Conservation (phyloP, 768 basidiomycete species). For the Amanita brunnescens region DNA sequence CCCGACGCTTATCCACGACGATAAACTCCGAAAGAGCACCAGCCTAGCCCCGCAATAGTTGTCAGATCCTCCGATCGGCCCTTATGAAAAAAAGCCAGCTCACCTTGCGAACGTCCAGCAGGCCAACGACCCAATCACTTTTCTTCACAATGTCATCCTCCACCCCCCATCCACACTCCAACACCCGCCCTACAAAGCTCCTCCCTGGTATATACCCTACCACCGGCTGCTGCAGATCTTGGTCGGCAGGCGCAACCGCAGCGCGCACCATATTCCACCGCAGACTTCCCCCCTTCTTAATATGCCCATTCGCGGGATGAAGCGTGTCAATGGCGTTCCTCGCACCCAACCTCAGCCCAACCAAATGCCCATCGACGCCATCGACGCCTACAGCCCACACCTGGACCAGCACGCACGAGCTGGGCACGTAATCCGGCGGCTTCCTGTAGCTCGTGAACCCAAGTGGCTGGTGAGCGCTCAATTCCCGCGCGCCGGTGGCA, state of each 20-base stretch:
- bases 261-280: conserved; percentile 6
- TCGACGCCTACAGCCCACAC: conserved; percentile 88
- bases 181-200: conserved; percentile 75
- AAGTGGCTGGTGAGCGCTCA: conserved; percentile 24
- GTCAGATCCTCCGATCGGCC: conserved; percentile 5
- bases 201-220: conserved; percentile 82
- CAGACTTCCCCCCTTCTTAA: conserved; percentile 12
- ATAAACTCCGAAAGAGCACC: conserved; percentile 90
- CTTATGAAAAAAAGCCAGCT: conserved; percentile 14
- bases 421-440: conserved; percentile 67
- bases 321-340: conserved; percentile 5
- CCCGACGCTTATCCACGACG: conserved; percentile 67
- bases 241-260: not conserved
- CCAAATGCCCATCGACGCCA: conserved; percentile 57
- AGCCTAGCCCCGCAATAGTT: conserved; percentile 34
- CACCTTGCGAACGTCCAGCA: conserved; percentile 77
- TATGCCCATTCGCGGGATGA: conserved; percentile 6
- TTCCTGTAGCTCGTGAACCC: conserved; percentile 63
- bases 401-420: conserved; percentile 69
- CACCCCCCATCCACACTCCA: conserved; percentile 81
- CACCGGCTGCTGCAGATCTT: conserved; percentile 16
- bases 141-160: conserved; percentile 53
- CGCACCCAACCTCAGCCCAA: conserved; percentile 36
- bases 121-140: conserved; percentile 84
- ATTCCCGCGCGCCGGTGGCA: conserved; percentile 16